Conservation (phyloP, 768 basidiomycete species). For the Floccularia luteovirens region DNA sequence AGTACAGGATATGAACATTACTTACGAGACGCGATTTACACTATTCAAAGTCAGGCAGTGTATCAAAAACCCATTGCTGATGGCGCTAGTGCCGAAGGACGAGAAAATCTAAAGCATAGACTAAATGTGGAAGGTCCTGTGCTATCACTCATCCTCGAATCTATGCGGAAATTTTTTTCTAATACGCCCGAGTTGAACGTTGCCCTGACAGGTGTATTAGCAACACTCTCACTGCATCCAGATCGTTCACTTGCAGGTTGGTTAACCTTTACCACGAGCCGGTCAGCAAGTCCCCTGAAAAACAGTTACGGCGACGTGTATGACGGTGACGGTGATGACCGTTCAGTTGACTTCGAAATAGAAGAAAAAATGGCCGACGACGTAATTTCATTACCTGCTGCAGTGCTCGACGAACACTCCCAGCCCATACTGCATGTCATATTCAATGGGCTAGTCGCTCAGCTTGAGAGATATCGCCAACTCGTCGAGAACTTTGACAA, state of each 20-base stretch:
- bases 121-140: slow-evolving; percentile 75
- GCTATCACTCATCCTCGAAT: slow-evolving; percentile 61
- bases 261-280: slow-evolving; percentile 83
- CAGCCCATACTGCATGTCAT: slow-evolving; percentile 78
- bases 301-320: slow-evolving; percentile 3
- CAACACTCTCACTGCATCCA: slow-evolving; percentile 78
- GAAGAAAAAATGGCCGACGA: slow-evolving; percentile 57
- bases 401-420: slow-evolving; percentile 61
- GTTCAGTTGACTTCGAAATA: slow-evolving; percentile 72
- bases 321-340: slow-evolving; percentile 64
- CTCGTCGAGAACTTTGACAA: slow-evolving; percentile 76
- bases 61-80: slow-evolving; percentile 32
- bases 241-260: slow-evolving; percentile 83
- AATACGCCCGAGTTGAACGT: slow-evolving; percentile 86
- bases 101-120: slow-evolving; percentile 56
- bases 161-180: slow-evolving; percentile 71
- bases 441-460: slow-evolving; percentile 71
- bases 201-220: slow-evolving; percentile 75
- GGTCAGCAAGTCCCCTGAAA: slow-evolving; percentile 34
- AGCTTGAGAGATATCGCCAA: slow-evolving; percentile 75
- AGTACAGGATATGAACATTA: slow-evolving; percentile 86
- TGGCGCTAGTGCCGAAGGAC: slow-evolving; percentile 24
- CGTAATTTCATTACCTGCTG: slow-evolving; percentile 51
- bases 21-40: slow-evolving; percentile 63
- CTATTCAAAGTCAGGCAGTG: slow-evolving; percentile 59